Evolutionary conservation across 2,329 filamentous ascomycete species (phyloP).

Genomic region (Neopestalotiopsis sp.): DNA sequence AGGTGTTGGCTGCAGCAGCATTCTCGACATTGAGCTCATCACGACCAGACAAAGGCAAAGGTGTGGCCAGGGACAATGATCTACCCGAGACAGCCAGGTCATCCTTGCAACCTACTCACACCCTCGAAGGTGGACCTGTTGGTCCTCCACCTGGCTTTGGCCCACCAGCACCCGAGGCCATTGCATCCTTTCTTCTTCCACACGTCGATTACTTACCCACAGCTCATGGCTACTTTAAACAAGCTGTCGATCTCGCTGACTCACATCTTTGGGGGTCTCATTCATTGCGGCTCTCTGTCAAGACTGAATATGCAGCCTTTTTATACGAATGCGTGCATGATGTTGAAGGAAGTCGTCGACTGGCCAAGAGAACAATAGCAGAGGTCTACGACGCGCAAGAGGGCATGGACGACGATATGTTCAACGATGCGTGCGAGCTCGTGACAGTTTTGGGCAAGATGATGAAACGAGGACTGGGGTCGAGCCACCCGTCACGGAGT

Average conservation of each 20-base stretch:
- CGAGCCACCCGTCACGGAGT: constrained; percentile 24
- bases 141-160: constrained; percentile 61
- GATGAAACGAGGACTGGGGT: constrained; percentile 74
- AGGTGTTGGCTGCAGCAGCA: constrained; percentile 41
- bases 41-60: constrained; percentile 54
- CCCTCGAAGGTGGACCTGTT: constrained; percentile 64
- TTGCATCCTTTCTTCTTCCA: constrained; percentile 79
- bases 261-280: constrained; percentile 83
- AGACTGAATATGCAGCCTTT: constrained; percentile 91
- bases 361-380: constrained; percentile 83
- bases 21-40: constrained; percentile 36
- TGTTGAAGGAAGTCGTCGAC: constrained; percentile 71
- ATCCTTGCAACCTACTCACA: constrained; percentile 53
- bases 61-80: constrained; percentile 51
- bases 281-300: constrained; percentile 85
- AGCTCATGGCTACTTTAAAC: constrained; percentile 81
- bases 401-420: constrained; percentile 94
- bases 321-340: constrained; percentile 93
- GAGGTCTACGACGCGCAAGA: constrained; percentile 92
- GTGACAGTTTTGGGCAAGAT: constrained; percentile 87
- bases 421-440: constrained; percentile 86
- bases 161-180: constrained; percentile 41
- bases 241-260: constrained; percentile 77
- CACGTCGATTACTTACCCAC: constrained; percentile 80
- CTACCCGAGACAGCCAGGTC: constrained; percentile 45